phyloP scores from a whole-genome alignment of 176 grass and related monocot genomes.

The Raddia distichophylla region DNA sequence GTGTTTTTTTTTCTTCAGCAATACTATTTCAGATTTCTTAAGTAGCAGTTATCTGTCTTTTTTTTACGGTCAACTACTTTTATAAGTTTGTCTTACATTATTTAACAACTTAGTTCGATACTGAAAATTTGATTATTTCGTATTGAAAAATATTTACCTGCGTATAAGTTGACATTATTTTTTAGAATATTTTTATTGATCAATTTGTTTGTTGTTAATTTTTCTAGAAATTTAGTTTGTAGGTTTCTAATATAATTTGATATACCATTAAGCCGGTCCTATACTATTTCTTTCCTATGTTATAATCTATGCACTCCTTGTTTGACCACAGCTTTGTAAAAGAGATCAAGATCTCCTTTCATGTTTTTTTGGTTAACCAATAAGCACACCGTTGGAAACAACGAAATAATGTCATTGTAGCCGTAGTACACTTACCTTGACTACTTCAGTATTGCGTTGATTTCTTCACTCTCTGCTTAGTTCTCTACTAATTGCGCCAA shows the following conservation, averaged over 20 bases:
- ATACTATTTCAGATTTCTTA: background rate
- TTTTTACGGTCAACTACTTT: no score
- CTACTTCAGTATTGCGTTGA: background rate
- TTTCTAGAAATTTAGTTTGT: no score
- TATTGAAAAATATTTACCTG: no score
- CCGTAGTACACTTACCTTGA: conserved; percentile 14
- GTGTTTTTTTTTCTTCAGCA: background rate
- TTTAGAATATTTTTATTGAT: no score
- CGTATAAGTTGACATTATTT: no score
- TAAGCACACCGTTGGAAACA: background rate
- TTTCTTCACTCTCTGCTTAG: background rate
- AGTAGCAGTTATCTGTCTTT: no score
- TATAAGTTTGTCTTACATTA: no score
- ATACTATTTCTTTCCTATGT: background rate
- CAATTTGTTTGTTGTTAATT: no score
- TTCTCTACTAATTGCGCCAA: background rate
- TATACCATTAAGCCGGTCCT: no score
- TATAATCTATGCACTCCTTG: background rate
- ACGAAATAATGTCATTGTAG: background rate
- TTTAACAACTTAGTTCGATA: no score
- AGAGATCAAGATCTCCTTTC: background rate
- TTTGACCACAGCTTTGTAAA: background rate
- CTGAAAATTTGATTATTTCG: no score
- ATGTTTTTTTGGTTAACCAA: background rate
- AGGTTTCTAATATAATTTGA: no score